Conservation (phyloP, 352 stramenopile genomes). For the Pythium phragmitis region DNA sequence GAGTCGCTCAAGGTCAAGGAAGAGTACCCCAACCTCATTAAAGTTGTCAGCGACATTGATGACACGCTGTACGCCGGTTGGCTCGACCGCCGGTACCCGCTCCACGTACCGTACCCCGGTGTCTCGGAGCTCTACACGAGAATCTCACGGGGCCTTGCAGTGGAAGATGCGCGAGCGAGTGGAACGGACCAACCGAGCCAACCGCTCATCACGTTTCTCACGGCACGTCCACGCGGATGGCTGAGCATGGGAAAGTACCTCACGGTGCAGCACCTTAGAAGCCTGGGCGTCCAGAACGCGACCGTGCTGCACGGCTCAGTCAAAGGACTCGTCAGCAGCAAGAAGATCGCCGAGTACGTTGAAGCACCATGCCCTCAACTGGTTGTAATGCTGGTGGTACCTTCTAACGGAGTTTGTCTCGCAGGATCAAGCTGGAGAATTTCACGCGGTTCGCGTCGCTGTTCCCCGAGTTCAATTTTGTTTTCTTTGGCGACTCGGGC, state of each 20-base stretch:
- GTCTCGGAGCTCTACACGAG: conserved; percentile 68
- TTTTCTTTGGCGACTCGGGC: conserved; percentile 84
- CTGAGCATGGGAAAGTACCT: conserved; percentile 77
- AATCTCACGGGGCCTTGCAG: conserved; percentile 53
- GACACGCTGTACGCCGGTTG: conserved; percentile 82
- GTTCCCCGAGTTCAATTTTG: conserved; percentile 85
- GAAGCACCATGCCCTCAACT: neutral
- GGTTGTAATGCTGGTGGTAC: neutral
- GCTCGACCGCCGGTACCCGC: conserved; percentile 69
- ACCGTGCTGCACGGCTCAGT: conserved; percentile 82
- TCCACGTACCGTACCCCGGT: conserved; percentile 78
- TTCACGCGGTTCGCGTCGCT: conserved; percentile 74
- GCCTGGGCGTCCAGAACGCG: conserved; percentile 66
- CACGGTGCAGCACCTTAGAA: conserved; percentile 78
- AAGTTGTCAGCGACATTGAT: conserved; percentile 87
- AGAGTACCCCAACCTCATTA: conserved; percentile 58
- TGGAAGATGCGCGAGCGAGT: conserved; percentile 22
- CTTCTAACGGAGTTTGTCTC: neutral
- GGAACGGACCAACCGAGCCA: neutral
- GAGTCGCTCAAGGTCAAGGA: conserved; percentile 71
- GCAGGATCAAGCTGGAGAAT: conserved; percentile 72
- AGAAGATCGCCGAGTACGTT: conserved; percentile 69
- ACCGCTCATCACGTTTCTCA: conserved; percentile 81
- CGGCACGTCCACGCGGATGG: conserved; percentile 74
- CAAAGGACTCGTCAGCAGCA: conserved; percentile 75